Conservation (phyloP, 1,284 basidiomycete genomes). For the Papiliotrema laurentii region DNA sequence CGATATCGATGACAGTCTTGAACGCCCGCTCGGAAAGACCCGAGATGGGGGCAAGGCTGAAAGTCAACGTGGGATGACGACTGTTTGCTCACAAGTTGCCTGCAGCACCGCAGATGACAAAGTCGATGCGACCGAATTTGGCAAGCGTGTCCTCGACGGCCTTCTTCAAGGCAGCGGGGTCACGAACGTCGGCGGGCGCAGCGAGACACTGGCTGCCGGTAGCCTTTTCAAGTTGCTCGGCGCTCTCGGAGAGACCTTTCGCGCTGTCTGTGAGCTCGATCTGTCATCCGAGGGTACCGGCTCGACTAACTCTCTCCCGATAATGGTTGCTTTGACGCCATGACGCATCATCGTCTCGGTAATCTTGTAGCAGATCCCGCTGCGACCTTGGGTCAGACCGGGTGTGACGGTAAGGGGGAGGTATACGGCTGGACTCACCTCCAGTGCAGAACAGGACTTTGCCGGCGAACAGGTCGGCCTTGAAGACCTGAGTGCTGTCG, state of each 20-base stretch:
- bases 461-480: conserved; percentile 75
- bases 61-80: conserved; percentile 9
- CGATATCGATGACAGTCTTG: conserved; percentile 89
- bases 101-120: conserved; percentile 88
- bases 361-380: conserved; percentile 89
- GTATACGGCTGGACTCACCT: conserved; percentile 53
- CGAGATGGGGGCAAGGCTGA: conserved; percentile 67
- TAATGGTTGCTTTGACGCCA: conserved; percentile 73
- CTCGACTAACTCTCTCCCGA: conserved; percentile 78
- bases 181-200: conserved; percentile 75
- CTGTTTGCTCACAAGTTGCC: conserved; percentile 63
- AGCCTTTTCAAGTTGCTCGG: conserved; percentile 63
- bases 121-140: conserved; percentile 83
- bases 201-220: conserved; percentile 72
- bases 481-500: conserved; percentile 52
- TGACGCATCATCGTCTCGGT: conserved; percentile 80
- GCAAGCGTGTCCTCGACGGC: conserved; percentile 74
- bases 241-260: conserved; percentile 67
- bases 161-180: conserved; percentile 64
- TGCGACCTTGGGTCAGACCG: conserved; percentile 48
- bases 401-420: too few relatives aligned
- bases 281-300: too few relatives aligned
- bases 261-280: conserved; percentile 53
- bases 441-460: conserved; percentile 93
- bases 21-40: conserved; percentile 82